Conservation (phyloP, 2,329 filamentous ascomycete genomes). For the Phialophora expanda region DNA sequence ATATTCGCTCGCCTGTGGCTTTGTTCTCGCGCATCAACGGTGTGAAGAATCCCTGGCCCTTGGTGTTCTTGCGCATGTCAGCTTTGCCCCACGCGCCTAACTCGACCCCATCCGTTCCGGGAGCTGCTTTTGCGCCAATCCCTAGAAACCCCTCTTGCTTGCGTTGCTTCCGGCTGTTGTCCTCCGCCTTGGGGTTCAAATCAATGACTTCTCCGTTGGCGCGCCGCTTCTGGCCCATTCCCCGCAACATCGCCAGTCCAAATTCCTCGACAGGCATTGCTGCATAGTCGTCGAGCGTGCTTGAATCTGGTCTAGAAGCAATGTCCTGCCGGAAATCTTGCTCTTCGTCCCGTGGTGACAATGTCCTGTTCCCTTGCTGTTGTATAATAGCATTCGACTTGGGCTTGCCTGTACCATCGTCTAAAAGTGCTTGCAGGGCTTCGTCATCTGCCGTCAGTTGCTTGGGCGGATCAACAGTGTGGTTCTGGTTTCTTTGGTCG, state of each 20-base stretch:
- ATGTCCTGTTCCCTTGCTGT: constrained; percentile 42
- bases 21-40: constrained; percentile 67
- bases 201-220: constrained; percentile 57
- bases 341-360: constrained; percentile 45
- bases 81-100: constrained; percentile 79
- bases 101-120: constrained; percentile 61
- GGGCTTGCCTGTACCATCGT: constrained; percentile 55
- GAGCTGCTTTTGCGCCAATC: constrained; percentile 77
- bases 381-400: constrained; percentile 61
- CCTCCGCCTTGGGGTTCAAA: constrained; percentile 48
- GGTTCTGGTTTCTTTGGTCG: background rate
- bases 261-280: constrained; percentile 93
- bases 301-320: constrained; percentile 71
- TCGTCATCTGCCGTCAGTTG: constrained; percentile 56
- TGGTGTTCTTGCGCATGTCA: constrained; percentile 58
- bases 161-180: constrained; percentile 61
- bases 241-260: constrained; percentile 83
- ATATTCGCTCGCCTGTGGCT: constrained; percentile 65
- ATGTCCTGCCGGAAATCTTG: constrained; percentile 75
- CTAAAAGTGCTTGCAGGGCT: constrained; percentile 71
- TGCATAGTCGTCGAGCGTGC: constrained; percentile 82
- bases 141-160: constrained; percentile 78
- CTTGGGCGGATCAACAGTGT: constrained; percentile 26
- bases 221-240: constrained; percentile 90
- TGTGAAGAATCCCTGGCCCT: constrained; percentile 61